Evolutionary conservation across 1,284 basidiomycete genomes (phyloP).

Genomic region (Moniliophthora roreri): DNA sequence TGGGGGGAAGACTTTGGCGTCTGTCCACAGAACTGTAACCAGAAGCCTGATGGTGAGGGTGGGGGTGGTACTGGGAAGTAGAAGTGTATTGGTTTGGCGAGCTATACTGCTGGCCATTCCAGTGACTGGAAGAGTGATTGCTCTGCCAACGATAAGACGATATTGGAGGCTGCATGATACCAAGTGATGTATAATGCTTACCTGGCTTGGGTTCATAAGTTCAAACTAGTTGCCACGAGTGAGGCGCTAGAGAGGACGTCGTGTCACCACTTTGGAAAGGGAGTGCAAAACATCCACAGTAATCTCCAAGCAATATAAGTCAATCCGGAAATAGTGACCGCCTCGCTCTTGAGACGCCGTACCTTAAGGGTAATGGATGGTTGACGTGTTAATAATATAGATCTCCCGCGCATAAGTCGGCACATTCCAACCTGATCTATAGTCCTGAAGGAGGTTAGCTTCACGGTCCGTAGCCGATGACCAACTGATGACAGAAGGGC

Average conservation of each 20-base stretch:
- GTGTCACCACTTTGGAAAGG: constrained; percentile 2
- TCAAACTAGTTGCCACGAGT: background rate
- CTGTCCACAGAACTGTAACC: constrained; percentile 3
- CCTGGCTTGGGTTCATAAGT: constrained; percentile 19
- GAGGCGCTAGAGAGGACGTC: constrained; percentile 1
- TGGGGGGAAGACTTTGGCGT: constrained; percentile 8
- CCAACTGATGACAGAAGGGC: constrained; percentile 8
- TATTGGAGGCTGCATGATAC: background rate
- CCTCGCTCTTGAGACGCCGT: constrained; percentile 1
- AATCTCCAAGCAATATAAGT: constrained; percentile 14
- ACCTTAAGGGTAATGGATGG: constrained; percentile 5
- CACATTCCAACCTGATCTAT: constrained; percentile 5
- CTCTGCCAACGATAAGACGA: constrained; percentile 5
- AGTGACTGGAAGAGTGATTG: constrained; percentile 12
- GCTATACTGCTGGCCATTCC: constrained; percentile 11
- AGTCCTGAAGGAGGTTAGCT: constrained; percentile 13
- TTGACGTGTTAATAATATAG: constrained; percentile 8
- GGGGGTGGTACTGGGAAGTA: constrained; percentile 7
- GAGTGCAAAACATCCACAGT: background rate
- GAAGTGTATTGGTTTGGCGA: constrained; percentile 9
- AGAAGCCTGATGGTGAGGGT: constrained; percentile 2
- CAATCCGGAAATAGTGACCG: constrained; percentile 5
- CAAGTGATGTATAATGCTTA: constrained; percentile 1
- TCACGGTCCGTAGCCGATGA: constrained; percentile 14
- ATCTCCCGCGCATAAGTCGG: constrained; percentile 12